phyloP scores from a whole-genome alignment of 2,329 filamentous ascomycete genomes.

The Paecilomyces fulvus region DNA sequence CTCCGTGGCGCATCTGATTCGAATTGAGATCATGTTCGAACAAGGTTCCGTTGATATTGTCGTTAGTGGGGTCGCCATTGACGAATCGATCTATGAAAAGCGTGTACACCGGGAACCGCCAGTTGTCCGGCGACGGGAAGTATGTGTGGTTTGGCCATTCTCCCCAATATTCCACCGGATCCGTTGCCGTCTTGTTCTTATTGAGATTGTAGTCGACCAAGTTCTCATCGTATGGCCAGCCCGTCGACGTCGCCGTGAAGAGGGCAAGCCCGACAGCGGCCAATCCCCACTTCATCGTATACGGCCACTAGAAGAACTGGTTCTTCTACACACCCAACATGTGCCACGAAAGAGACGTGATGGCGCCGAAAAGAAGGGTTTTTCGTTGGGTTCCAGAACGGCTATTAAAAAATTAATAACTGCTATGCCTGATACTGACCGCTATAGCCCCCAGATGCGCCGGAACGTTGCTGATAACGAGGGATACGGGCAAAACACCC shows the following conservation, averaged over 20 bases:
- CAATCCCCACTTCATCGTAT: conserved; percentile 24
- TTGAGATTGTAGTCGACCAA: conserved; percentile 54
- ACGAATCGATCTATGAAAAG: conserved; percentile 57
- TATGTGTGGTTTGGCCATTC: conserved; percentile 48
- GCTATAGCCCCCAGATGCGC: neutral
- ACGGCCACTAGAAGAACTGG: conserved; percentile 5
- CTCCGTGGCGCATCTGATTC: conserved; percentile 56
- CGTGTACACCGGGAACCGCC: conserved; percentile 59
- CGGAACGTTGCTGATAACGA: neutral
- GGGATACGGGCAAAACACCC: neutral
- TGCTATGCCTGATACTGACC: neutral
- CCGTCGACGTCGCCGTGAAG: conserved; percentile 15
- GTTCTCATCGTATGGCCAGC: conserved; percentile 42
- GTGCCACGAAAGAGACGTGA: conserved; percentile 6
- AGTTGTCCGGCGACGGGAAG: conserved; percentile 49
- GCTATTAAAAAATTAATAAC: neutral
- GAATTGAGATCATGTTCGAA: conserved; percentile 54
- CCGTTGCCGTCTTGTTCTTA: conserved; percentile 46
- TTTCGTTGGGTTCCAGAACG: neutral
- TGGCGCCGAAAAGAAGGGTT: neutral
- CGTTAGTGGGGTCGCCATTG: conserved; percentile 57
- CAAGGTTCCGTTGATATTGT: conserved; percentile 52
- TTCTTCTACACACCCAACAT: conserved; percentile 13
- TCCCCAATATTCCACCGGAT: conserved; percentile 51
- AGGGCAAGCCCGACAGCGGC: conserved; percentile 18